Evolutionary conservation across 2,329 filamentous ascomycete genomes (phyloP), one percentile per base, ranked within the genome.

Genomic region (Escovopsis sp.): DNA sequence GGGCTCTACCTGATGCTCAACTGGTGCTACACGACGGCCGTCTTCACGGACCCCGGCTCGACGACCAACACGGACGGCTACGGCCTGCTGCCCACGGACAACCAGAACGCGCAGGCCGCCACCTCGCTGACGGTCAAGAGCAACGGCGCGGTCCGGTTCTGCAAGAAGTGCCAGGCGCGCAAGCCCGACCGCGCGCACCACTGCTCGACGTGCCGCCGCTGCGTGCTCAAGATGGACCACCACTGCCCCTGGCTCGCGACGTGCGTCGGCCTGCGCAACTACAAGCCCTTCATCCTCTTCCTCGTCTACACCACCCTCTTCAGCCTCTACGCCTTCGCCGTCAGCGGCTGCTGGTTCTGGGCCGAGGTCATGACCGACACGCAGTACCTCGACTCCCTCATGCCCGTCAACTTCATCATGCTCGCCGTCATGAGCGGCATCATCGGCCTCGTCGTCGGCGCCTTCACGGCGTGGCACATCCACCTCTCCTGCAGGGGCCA

Each of bases 151-250:
- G 65, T 83, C 40, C 77, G 91, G 42, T 96, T 82, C 67, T 98
- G 91, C 72, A 96, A 96, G 66, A 98, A 98, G 65, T 98, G 91
- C 62, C 84, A 93, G 65, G 81, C 81, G 40, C 77, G 84, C 48
- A 98, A 98, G 66, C 91, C 91, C 35, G 91, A 98, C 64, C 84
- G 91, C 46, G 79, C 89, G 29, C 91, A 98, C 61, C 91, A 98
- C 67, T 98, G 91, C 71, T 94, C 86, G 10, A 93, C 87, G 4
- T 98, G 91, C 64, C 78, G 81, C 51, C 81, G 83, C 55, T 98
- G 91, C 60, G 88, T 98, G 24, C 71, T 98, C 60, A 98, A 98
- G 70, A 98, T 98, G 91, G 91, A 98, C 58, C 91, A 98, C 61
- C 91, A 98, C 65, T 98, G 91, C 59, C 91, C 91, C 13, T 98